Evolutionary conservation across 2,329 filamentous ascomycete genomes (phyloP), one percentile per base, ranked within the genome.

Genomic region (Ophiocordyceps robertsii): DNA sequence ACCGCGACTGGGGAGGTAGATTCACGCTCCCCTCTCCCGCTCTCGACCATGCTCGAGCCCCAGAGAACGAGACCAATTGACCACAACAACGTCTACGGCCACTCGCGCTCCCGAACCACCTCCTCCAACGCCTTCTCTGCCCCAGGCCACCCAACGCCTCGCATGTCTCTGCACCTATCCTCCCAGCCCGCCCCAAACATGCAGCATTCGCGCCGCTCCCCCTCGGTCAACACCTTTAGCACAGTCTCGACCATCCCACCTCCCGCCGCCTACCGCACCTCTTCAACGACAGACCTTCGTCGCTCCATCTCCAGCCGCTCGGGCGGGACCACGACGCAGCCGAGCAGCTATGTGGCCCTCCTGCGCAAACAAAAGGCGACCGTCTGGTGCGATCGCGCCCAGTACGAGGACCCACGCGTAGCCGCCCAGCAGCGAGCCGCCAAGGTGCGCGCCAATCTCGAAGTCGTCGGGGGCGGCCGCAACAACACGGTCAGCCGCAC

Each of bases 351-450:
- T 62, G 92, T 98, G 41, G 89, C 92, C 31, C 73, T 95, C n/a
- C 82, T 98, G 66, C 80, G 92, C 48, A 90, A 89, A 60, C 92
- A 98, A 64, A 96, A 96, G 61, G 92, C 88, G 29, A 98, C 92
- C 0, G 92, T 98, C 5, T 98, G 92, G 92, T 95, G 89, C 67
- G 92, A 96, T 58, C 82, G 89, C 42, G 77, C 90, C 10, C 92
- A 98, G 60, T 80, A 85, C 47, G 88, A 96, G 62, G 92, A 98
- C 59, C 86, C 90, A 1, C 76, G 87, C 40, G 67, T 92, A 44
- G 67, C 82, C 4, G 88, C 87, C 27, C 83, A 89, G 55, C 88
- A 94, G 60, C 77, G 84, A 44, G 83, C 84, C 32, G 92, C 89
- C 45, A 94, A 92, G 68, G 80, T 85, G 67, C 75, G 88, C 39